A percentile compares a stretch with the other conserved stretches of the same genome.
phyloP scores from a whole-genome alignment of 2,329 filamentous ascomycete species.

The Exophiala oligosperma region DNA sequence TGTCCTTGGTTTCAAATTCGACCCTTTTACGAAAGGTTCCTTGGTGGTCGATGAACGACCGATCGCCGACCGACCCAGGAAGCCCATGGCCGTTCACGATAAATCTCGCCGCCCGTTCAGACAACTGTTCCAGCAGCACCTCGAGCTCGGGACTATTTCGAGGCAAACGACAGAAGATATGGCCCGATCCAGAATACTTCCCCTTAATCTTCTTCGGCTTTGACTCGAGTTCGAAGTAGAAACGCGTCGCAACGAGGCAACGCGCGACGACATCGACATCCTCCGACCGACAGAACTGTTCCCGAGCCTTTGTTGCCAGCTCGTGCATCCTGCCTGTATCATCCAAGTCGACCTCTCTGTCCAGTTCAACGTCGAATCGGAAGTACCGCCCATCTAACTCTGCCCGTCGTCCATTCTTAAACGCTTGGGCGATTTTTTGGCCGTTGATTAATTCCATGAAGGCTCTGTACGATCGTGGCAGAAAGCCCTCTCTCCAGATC shows the following conservation, averaged over 20 bases:
- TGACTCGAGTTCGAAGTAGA: slow-evolving; percentile 29
- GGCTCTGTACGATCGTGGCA: slow-evolving; percentile 21
- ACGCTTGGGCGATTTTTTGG: slow-evolving; percentile 20
- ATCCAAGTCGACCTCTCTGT: neutral
- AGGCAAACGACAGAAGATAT: slow-evolving; percentile 26
- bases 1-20: slow-evolving; percentile 9
- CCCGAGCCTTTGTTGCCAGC: slow-evolving; percentile 8
- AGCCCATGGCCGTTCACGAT: slow-evolving; percentile 22
- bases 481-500: slow-evolving; percentile 24
- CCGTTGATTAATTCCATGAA: slow-evolving; percentile 26
- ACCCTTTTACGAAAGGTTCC: slow-evolving; percentile 30
- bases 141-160: slow-evolving; percentile 18
- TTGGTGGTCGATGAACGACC: slow-evolving; percentile 22
- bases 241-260: slow-evolving; percentile 27
- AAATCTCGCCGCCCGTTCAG: slow-evolving; percentile 25
- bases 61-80: slow-evolving; percentile 21
- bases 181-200: slow-evolving; percentile 23
- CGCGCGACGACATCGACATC: slow-evolving; percentile 23
- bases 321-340: neutral
- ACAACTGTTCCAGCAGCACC: slow-evolving; percentile 20
- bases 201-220: slow-evolving; percentile 14
- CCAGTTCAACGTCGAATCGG: slow-evolving; percentile 30
- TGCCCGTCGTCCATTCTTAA: slow-evolving; percentile 10
- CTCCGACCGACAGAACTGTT: slow-evolving; percentile 19
- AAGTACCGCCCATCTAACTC: slow-evolving; percentile 18